phyloP scores from a whole-genome alignment of 192 early-diverging fungal species.

The Coemansia sp. region DNA sequence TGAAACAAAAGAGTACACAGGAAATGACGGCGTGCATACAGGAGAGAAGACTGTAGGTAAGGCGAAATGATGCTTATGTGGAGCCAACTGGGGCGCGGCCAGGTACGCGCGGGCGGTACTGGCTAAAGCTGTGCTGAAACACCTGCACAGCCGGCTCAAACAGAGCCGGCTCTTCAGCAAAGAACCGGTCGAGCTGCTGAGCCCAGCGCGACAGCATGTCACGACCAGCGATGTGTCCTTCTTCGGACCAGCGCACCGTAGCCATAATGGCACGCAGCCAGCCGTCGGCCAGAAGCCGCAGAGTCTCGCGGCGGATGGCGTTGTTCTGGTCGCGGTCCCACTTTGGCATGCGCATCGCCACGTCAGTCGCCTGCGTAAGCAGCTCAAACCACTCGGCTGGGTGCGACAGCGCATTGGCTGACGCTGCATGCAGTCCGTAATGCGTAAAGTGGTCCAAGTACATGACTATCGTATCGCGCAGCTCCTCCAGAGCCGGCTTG shows the following conservation, averaged over 20 bases:
- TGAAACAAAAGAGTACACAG: not conserved
- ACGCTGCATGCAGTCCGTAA: constrained; percentile 61
- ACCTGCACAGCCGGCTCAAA: constrained; percentile 48
- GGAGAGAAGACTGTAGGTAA: not conserved
- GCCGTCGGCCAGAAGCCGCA: constrained; percentile 66
- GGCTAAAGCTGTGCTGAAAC: constrained; percentile 45
- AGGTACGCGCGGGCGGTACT: constrained; percentile 7
- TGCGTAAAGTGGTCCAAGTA: constrained; percentile 78
- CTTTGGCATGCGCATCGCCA: constrained; percentile 74
- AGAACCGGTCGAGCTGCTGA: constrained; percentile 39
- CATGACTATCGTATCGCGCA: constrained; percentile 69
- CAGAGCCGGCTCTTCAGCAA: constrained; percentile 27
- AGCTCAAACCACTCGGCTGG: constrained; percentile 73
- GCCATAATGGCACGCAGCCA: constrained; percentile 79
- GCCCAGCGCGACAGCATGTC: constrained; percentile 83
- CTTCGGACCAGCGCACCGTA: constrained; percentile 67
- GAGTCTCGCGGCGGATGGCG: constrained; percentile 62
- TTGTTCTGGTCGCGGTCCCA: constrained; percentile 79
- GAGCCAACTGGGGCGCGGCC: constrained; percentile 14
- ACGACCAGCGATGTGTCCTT: constrained; percentile 81
- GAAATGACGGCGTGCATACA: not conserved
- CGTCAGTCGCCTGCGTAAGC: constrained; percentile 71
- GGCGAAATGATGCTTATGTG: constrained; percentile 8
- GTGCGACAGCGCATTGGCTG: constrained; percentile 36
- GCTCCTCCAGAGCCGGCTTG: constrained; percentile 68